These are phyloP conservation scores for Kwoniella pini DNA, from an alignment of 768 basidiomycete species.

Conservation along the genomic window DNA sequence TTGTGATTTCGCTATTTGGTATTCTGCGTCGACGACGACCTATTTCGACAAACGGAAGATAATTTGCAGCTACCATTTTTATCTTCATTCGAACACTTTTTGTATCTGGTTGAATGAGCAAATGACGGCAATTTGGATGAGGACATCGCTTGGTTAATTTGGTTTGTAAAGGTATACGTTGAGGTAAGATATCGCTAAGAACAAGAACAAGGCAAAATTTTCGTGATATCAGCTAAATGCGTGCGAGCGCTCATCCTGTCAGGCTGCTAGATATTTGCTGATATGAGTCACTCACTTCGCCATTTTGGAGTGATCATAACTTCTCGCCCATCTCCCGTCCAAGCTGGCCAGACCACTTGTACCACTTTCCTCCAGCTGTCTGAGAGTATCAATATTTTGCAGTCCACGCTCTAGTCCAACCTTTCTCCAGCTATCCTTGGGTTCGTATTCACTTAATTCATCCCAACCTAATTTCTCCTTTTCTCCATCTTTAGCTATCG, in stretches of 20 bases:
- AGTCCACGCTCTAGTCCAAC: slow-evolving; percentile 22
- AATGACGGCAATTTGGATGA: slow-evolving; percentile 73
- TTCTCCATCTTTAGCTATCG: slow-evolving; percentile 1
- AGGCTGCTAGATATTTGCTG: background rate
- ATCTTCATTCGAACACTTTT: slow-evolving; percentile 96
- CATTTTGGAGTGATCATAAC: slow-evolving; percentile 62
- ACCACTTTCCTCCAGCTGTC: slow-evolving; percentile 60
- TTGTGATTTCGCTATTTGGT: slow-evolving; percentile 1
- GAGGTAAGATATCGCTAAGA: slow-evolving; percentile 67
- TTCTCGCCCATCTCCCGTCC: slow-evolving; percentile 66
- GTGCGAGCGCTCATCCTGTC: background rate
- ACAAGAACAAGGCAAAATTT: background rate
- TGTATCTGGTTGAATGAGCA: slow-evolving; percentile 96
- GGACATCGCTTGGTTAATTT: slow-evolving; percentile 96
- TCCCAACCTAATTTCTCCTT: slow-evolving; percentile 38
- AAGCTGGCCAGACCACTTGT: slow-evolving; percentile 61
- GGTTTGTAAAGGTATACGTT: slow-evolving; percentile 86
- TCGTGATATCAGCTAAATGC: background rate
- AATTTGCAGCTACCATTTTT: slow-evolving; percentile 92
- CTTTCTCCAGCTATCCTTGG: slow-evolving; percentile 40
- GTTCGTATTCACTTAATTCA: slow-evolving; percentile 43
- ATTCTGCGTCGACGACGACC: slow-evolving; percentile 33
- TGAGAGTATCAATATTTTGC: slow-evolving; percentile 70
- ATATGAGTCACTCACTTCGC: slow-evolving; percentile 11
- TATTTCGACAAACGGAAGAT: slow-evolving; percentile 82